A percentile compares a stretch with the other conserved stretches of the same genome.
These are phyloP conservation scores for Hippophae rhamnoides DNA, from an alignment of 306 rosid genomes.

Conservation along the genomic window DNA sequence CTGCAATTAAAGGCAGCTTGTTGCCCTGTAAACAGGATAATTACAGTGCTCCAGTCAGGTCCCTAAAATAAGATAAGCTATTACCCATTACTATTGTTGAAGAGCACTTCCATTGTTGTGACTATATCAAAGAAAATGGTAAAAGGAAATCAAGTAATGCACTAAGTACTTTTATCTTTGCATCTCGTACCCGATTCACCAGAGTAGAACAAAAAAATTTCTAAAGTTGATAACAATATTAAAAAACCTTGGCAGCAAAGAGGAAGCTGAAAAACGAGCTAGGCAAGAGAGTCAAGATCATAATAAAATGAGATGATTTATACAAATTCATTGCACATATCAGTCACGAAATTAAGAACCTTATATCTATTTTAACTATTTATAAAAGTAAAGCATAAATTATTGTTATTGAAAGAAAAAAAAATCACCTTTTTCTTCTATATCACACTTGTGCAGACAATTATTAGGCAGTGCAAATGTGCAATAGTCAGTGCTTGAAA, in stretches of 20 bases:
- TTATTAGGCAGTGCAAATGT: too few relatives aligned
- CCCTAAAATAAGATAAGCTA: too few relatives aligned
- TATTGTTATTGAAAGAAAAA: too few relatives aligned
- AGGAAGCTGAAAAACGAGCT: neutral
- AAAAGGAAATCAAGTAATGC: neutral
- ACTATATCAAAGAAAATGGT: neutral
- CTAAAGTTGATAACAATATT: too few relatives aligned
- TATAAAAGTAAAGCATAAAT: too few relatives aligned
- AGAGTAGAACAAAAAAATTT: conserved; percentile 15
- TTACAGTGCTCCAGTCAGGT: neutral
- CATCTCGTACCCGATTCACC: conserved; percentile 69
- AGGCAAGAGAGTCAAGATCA: neutral
- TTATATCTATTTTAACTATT: too few relatives aligned
- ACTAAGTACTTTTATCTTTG: conserved; percentile 41
- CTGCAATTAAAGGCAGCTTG: conserved; percentile 19
- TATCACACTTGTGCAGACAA: too few relatives aligned
- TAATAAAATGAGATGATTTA: neutral
- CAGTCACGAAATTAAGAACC: neutral
- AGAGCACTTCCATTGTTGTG: neutral
- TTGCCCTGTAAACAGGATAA: conserved; percentile 34
- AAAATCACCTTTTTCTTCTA: too few relatives aligned
- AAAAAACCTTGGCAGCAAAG: neutral
- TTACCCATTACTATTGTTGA: too few relatives aligned
- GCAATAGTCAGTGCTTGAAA: too few relatives aligned
- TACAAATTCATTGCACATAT: too few relatives aligned